Conservation (phyloP, 345 rosid species). For the Litchi chinensis region DNA sequence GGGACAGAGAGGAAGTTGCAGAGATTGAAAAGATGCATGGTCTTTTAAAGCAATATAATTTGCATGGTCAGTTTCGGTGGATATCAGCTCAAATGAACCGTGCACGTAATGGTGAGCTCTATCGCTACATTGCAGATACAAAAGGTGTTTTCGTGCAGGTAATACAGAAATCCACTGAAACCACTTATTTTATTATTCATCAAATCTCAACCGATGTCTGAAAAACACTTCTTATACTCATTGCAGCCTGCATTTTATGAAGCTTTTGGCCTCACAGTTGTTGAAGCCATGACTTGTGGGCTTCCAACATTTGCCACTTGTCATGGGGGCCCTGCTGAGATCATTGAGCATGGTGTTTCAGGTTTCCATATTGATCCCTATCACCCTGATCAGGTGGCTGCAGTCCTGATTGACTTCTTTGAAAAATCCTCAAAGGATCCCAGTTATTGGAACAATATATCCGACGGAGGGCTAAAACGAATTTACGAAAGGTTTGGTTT, state of each 20-base stretch:
- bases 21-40: constrained; percentile 55
- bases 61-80: constrained; percentile 59
- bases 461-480: constrained; percentile 48
- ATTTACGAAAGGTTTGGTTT: constrained; percentile 50
- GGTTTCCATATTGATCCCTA: constrained; percentile 62
- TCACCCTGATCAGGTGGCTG: constrained; percentile 46
- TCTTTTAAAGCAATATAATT: constrained; percentile 45
- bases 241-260: constrained; percentile 58
- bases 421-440: constrained; percentile 41
- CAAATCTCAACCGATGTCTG: background rate
- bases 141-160: constrained; percentile 56
- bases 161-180: background rate
- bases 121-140: constrained; percentile 55
- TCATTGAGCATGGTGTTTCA: constrained; percentile 52
- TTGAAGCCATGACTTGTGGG: constrained; percentile 57
- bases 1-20: constrained; percentile 55
- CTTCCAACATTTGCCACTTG: constrained; percentile 64
- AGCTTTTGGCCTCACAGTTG: constrained; percentile 66
- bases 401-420: constrained; percentile 41
- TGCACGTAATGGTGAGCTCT: constrained; percentile 60
- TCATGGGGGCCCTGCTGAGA: constrained; percentile 61
- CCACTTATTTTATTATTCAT: background rate
- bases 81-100: constrained; percentile 59
- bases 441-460: constrained; percentile 45
- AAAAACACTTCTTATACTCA: background rate